Conservation (phyloP, 192 early-diverging fungal species). For the Coemansia reversa region DNA sequence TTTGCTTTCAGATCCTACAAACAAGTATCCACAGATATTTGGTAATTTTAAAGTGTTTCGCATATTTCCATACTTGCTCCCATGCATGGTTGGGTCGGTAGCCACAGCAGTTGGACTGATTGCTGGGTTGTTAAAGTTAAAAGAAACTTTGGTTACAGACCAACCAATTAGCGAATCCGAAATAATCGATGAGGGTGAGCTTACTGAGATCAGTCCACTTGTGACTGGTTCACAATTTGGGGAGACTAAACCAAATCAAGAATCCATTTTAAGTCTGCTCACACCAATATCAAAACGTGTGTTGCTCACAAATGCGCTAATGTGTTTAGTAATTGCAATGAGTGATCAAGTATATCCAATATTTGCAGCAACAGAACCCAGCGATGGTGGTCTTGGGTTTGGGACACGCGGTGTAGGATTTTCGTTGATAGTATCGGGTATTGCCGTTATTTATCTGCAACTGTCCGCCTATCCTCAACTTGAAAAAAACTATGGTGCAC, state of each 20-base stretch:
- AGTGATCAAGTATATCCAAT: constrained; percentile 45
- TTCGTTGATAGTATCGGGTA: constrained; percentile 43
- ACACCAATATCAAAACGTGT: too few relatives aligned
- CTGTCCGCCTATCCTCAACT: constrained; percentile 50
- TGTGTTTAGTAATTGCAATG: too few relatives aligned
- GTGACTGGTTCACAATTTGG: too few relatives aligned
- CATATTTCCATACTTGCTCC: constrained; percentile 75
- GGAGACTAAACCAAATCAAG: too few relatives aligned
- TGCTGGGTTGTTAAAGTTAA: too few relatives aligned
- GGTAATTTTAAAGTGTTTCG: constrained; percentile 59
- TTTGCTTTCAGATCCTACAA: constrained; percentile 67
- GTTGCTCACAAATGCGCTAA: too few relatives aligned
- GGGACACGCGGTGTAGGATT: constrained; percentile 53
- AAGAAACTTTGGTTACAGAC: too few relatives aligned
- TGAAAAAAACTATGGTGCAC: constrained; percentile 41
- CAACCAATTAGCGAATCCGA: too few relatives aligned
- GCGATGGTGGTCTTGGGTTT: constrained; percentile 58
- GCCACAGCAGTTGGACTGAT: neutral
- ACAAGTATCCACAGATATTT: constrained; percentile 61
- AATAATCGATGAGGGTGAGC: too few relatives aligned
- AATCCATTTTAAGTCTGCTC: too few relatives aligned
- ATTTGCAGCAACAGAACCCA: constrained; percentile 35
- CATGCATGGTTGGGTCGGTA: constrained; percentile 66
- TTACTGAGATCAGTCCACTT: too few relatives aligned
- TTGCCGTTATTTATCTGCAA: constrained; percentile 56